Conservation (phyloP, 441 rosid genomes). For the Aquilaria agallochum region DNA sequence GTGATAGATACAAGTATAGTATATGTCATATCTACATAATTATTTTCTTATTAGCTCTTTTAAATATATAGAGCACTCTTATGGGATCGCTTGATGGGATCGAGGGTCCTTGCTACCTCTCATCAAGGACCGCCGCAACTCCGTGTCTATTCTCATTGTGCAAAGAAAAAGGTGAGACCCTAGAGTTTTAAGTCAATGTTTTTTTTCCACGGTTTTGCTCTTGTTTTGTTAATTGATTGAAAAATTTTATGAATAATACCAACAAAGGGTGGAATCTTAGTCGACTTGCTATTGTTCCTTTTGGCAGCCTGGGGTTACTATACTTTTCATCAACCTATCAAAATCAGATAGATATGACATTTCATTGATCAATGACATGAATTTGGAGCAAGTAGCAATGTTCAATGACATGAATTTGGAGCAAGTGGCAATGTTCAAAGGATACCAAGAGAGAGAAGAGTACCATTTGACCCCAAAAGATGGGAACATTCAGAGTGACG, state of each 20-base stretch:
- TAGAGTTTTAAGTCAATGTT: neutral
- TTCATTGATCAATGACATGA: constrained; percentile 22
- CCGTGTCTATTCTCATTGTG: constrained; percentile 49
- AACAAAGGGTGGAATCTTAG: neutral
- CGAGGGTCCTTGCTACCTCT: constrained; percentile 25
- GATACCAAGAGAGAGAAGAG: constrained; percentile 39
- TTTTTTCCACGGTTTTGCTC: neutral
- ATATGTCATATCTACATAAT: neutral
- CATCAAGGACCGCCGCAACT: constrained; percentile 35
- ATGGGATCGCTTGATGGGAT: constrained; percentile 65
- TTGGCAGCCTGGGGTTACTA: constrained; percentile 41
- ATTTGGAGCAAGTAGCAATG: constrained; percentile 4
- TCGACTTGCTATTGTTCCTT: neutral
- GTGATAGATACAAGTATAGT: neutral
- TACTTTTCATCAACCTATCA: constrained; percentile 52
- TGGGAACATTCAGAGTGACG: constrained; percentile 55
- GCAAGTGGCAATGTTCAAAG: neutral
- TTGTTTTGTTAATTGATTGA: neutral
- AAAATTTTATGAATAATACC: too few species aligned
- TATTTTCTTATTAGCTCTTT: neutral
- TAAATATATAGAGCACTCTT: constrained; percentile 41
- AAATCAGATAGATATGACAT: constrained; percentile 27
- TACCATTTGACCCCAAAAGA: constrained; percentile 54
- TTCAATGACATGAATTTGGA: neutral
- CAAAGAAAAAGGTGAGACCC: constrained; percentile 28